phyloP scores from a whole-genome alignment of 768 basidiomycete species.

The Xerocomellus chrysenteron region DNA sequence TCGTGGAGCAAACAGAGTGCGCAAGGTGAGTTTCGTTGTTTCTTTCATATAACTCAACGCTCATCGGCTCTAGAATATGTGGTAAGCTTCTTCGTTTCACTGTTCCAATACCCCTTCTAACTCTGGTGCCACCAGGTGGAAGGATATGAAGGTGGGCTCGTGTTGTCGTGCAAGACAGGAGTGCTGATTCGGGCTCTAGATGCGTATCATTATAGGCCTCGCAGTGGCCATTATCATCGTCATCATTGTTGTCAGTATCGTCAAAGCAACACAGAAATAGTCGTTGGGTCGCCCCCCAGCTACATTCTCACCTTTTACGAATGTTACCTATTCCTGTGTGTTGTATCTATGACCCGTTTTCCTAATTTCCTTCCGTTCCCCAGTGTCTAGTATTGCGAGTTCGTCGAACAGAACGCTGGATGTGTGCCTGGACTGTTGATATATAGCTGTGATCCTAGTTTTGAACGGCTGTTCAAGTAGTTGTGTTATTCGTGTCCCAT shows the following conservation, averaged over 20 bases:
- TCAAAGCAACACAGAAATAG: constrained; percentile 73
- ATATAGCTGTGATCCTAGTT: constrained; percentile 18
- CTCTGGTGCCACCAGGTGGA: constrained; percentile 64
- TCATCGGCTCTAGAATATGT: constrained; percentile 69
- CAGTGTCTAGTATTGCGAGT: constrained; percentile 18
- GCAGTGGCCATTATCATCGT: constrained; percentile 88
- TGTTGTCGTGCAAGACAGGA: background rate
- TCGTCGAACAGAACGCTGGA: constrained; percentile 14
- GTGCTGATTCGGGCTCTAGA: constrained; percentile 45
- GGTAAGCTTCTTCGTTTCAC: constrained; percentile 50
- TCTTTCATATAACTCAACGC: background rate
- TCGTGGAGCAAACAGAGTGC: constrained; percentile 93
- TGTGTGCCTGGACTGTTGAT: constrained; percentile 24
- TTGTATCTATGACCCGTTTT: constrained; percentile 46
- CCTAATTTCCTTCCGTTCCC: constrained; percentile 28
- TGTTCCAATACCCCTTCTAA: constrained; percentile 5
- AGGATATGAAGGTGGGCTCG: constrained; percentile 85
- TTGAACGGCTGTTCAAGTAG: constrained; percentile 12
- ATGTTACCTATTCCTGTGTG: constrained; percentile 29
- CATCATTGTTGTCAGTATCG: constrained; percentile 94
- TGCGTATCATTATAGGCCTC: constrained; percentile 94
- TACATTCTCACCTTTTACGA: constrained; percentile 8
- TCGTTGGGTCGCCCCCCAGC: background rate
- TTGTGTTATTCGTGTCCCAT: constrained; percentile 24
- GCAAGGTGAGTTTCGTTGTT: constrained; percentile 62